These are phyloP conservation scores for Quercus glauca DNA, from an alignment of 306 rosid genomes.

Conservation along the genomic window DNA sequence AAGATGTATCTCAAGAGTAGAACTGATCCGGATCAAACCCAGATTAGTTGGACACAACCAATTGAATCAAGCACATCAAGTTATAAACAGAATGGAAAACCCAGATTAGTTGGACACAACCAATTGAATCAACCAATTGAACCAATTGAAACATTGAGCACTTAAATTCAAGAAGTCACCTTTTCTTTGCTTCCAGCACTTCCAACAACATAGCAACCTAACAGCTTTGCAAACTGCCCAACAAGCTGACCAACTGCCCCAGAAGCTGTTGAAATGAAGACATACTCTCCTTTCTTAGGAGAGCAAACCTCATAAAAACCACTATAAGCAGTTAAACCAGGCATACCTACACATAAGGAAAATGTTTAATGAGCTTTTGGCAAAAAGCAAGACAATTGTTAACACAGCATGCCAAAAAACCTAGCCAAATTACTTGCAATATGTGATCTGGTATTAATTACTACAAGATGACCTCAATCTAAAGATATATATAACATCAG, in stretches of 20 bases:
- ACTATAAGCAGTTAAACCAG: constrained; percentile 37
- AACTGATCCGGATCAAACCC: too few relatives aligned
- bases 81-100: too few relatives aligned
- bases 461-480: too few relatives aligned
- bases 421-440: too few relatives aligned
- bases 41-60: too few relatives aligned
- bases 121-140: too few relatives aligned
- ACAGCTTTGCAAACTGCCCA: constrained; percentile 37
- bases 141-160: not conserved
- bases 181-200: constrained; percentile 42
- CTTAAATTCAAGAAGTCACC: not conserved
- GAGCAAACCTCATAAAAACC: constrained; percentile 35
- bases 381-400: not conserved
- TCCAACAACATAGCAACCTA: constrained; percentile 42
- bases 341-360: constrained; percentile 21
- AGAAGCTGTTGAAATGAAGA: constrained; percentile 35
- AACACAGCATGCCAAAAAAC: too few relatives aligned
- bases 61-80: too few relatives aligned
- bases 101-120: too few relatives aligned
- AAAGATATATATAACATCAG: too few relatives aligned
- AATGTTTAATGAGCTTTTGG: not conserved
- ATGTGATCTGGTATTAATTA: too few relatives aligned
- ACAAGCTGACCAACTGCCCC: constrained; percentile 48
- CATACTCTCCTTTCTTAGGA: constrained; percentile 37
- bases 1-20: too few relatives aligned